phyloP scores from a whole-genome alignment of 805 yeast species.

The Candida schatavii region DNA sequence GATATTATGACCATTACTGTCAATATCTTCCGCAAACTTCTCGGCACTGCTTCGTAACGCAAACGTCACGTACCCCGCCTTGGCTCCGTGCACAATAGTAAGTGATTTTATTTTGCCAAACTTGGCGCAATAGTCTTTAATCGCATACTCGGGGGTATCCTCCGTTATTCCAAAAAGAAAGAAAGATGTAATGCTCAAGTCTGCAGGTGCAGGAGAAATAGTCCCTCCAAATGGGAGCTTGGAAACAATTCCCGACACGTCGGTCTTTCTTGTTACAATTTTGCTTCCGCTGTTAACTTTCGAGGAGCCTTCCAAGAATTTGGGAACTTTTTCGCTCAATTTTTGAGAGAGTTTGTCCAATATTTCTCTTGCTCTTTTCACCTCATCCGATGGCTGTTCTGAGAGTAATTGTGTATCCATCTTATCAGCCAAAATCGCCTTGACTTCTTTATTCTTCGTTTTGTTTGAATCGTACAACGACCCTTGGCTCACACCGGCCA shows the following conservation, averaged over 20 bases:
- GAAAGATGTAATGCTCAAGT: slow-evolving; percentile 48
- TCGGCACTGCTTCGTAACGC: slow-evolving; percentile 51
- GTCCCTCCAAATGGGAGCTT: slow-evolving; percentile 70
- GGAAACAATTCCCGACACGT: slow-evolving; percentile 47
- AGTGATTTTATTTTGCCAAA: slow-evolving; percentile 49
- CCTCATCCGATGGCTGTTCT: slow-evolving; percentile 11
- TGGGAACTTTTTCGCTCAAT: slow-evolving; percentile 14
- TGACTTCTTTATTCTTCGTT: slow-evolving; percentile 30
- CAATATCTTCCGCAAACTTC: slow-evolving; percentile 23
- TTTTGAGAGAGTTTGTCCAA: slow-evolving; percentile 45
- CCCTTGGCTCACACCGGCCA: slow-evolving; percentile 51
- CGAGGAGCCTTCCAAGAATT: not conserved
- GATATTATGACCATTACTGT: slow-evolving; percentile 22
- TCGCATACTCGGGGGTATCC: slow-evolving; percentile 60
- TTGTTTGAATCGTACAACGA: not conserved
- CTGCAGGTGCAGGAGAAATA: slow-evolving; percentile 38
- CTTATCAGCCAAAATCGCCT: slow-evolving; percentile 45
- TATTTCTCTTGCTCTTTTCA: slow-evolving; percentile 46
- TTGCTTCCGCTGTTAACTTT: slow-evolving; percentile 4
- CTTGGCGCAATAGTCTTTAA: slow-evolving; percentile 47
- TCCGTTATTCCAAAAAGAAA: slow-evolving; percentile 75
- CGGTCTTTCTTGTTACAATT: slow-evolving; percentile 29
- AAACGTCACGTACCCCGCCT: slow-evolving; percentile 65
- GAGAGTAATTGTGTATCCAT: slow-evolving; percentile 28
- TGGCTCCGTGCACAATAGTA: slow-evolving; percentile 53